Conservation (phyloP, 768 basidiomycete species). For the Exidia glandulosa region DNA sequence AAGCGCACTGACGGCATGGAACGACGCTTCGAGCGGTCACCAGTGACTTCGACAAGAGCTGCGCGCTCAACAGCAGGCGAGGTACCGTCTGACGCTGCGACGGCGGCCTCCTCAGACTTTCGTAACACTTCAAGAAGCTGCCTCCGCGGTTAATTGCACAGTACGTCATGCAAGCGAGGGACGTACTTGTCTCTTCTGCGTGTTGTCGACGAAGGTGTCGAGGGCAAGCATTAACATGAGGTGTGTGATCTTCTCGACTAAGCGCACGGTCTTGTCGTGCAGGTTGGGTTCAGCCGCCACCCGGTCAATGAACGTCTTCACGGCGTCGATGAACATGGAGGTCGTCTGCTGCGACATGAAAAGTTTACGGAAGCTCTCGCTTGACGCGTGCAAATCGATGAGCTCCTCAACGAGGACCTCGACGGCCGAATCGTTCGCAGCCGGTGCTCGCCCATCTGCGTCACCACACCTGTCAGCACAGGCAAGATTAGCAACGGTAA, state of each 20-base stretch:
- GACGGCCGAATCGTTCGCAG: conserved; percentile 27
- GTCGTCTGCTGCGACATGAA: conserved; percentile 66
- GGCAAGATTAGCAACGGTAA: neutral
- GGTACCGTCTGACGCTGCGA: neutral
- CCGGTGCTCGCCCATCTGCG: neutral
- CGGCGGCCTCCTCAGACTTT: conserved; percentile 28
- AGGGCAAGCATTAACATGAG: conserved; percentile 57
- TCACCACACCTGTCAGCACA: neutral
- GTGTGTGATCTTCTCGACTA: conserved; percentile 61
- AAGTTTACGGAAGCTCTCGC: conserved; percentile 53
- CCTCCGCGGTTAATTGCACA: neutral
- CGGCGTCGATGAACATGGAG: conserved; percentile 54
- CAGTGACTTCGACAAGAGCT: neutral
- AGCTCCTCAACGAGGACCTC: conserved; percentile 59
- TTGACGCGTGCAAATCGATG: conserved; percentile 55
- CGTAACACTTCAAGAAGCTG: conserved; percentile 53
- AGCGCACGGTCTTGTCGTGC: conserved; percentile 35
- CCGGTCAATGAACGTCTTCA: conserved; percentile 41
- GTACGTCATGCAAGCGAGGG: neutral
- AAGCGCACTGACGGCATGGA: neutral
- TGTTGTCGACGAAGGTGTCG: conserved; percentile 45
- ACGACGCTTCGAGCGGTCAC: neutral
- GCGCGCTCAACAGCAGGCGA: neutral
- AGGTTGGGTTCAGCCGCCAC: conserved; percentile 27
- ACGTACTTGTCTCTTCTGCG: conserved; percentile 66